Evolutionary conservation across 345 rosid species (phyloP).

Genomic region (Bruguiera parviflora): DNA sequence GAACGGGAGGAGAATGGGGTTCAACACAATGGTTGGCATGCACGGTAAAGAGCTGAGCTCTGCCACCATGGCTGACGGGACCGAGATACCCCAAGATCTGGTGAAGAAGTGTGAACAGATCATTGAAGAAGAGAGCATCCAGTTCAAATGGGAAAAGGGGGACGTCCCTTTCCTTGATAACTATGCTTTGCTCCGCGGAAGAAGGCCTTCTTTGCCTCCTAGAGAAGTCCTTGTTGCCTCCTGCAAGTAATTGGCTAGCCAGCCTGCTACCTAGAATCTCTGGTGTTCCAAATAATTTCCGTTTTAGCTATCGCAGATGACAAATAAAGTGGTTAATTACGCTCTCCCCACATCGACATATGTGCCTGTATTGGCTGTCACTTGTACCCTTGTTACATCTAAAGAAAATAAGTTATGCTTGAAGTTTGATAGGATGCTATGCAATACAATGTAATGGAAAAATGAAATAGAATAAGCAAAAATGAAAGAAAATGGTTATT

Average conservation of each 20-base stretch:
- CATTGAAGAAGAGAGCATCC: constrained; percentile 70
- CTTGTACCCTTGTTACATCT: too few relatives aligned
- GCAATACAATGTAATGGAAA: too few relatives aligned
- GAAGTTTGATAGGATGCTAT: too few relatives aligned
- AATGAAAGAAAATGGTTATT: too few relatives aligned
- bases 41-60: constrained; percentile 62
- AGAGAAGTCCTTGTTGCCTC: constrained; percentile 56
- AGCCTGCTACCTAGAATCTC: too few relatives aligned
- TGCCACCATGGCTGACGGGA: constrained; percentile 55
- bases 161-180: constrained; percentile 64
- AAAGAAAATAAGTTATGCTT: too few relatives aligned
- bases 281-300: background rate
- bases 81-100: constrained; percentile 42
- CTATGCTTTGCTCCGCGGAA: constrained; percentile 60
- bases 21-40: constrained; percentile 57
- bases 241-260: constrained; percentile 41
- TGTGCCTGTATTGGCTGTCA: too few relatives aligned
- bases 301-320: too few relatives aligned
- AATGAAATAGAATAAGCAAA: too few relatives aligned
- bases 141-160: constrained; percentile 68
- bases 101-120: constrained; percentile 56
- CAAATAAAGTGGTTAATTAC: too few relatives aligned
- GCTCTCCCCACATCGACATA: too few relatives aligned
- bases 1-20: constrained; percentile 71
- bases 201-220: constrained; percentile 57